Base-by-base conservation (phyloP, 1,284 basidiomycete genomes). In the Rhodotorula glutinis region DNA sequence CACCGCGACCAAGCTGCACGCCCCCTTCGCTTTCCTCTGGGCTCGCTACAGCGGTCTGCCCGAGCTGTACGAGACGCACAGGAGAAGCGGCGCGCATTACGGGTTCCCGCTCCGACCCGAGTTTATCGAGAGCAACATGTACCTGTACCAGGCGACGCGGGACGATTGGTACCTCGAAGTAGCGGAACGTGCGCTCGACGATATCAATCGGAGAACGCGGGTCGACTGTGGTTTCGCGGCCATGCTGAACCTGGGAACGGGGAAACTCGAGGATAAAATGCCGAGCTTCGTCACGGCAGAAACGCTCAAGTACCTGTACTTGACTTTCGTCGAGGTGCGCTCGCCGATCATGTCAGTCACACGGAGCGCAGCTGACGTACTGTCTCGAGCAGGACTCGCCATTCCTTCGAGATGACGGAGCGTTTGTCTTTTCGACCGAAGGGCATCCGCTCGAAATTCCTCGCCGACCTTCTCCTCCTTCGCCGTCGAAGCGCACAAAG, bases 131-230 rank as follows among this genome's bases (percentile, higher is more conserved):
- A 51, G 49, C 57, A 52, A 57, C 4, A 94, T 92, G 85, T 95
- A 94, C 79, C 82, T 97, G 16, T 94, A 96, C 76, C 72, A 93
- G 90, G 93, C 93, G 25, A 97, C 93, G 4, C 85, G 83, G 61
- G 94, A 97, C 77, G 83, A 90, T 11, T 92, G 91, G 77, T 97
- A 97, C 78, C 85, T 97, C 2, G 87, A 92, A 67, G 86, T 96
- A 16, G 93, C 90, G 43, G 91, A 93, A 77, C 85, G 89, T 11
- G 83, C 95, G 33, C 79, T 97, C 30, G 81, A 82, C 63, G 93
- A 97, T 76, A 79, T 97, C 41, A 83, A 81, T 33, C 81, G 83
- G 16, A 84, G 91, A 53, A 82, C 89, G 4, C 89, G 87, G 77
- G 91, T 92, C 4, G 82, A 84, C 14, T 97, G 93, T 77, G 93